A percentile compares a stretch with the other conserved stretches of the same genome.
These are phyloP conservation scores for Fusarium sulawesiense DNA, from an alignment of 2,329 filamentous ascomycete genomes.

Conservation along the genomic window DNA sequence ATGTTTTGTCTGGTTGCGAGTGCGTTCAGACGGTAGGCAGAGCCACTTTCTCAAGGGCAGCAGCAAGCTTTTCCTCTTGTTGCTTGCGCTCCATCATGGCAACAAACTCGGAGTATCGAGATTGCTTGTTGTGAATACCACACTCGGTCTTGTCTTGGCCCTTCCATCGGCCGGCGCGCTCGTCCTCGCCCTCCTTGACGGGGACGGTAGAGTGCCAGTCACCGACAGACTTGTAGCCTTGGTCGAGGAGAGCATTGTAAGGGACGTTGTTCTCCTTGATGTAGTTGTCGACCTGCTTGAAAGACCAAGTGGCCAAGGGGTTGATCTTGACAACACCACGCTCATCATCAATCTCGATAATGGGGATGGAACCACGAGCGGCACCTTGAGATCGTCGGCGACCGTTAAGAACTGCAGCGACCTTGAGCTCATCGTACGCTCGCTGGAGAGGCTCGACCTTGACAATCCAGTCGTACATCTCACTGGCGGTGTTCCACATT, in stretches of 20 bases:
- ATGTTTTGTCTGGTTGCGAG: conserved; percentile 30
- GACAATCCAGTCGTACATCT: conserved; percentile 95
- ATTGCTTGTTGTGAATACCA: conserved; percentile 98
- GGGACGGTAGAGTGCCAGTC: conserved; percentile 98
- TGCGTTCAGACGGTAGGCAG: conserved; percentile 45
- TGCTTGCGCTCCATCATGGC: conserved; percentile 77
- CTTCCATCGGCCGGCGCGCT: conserved; percentile 97
- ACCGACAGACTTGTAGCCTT: conserved; percentile 97
- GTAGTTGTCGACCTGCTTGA: conserved; percentile 89
- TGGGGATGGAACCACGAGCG: conserved; percentile 87
- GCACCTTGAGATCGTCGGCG: conserved; percentile 92
- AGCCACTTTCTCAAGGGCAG: conserved; percentile 45
- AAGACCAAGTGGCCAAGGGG: conserved; percentile 93
- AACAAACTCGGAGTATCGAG: conserved; percentile 88
- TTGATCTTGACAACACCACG: conserved; percentile 96
- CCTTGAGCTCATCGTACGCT: conserved; percentile 86
- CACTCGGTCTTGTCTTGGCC: conserved; percentile 96
- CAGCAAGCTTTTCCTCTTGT: conserved; percentile 58
- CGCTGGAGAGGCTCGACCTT: conserved; percentile 97
- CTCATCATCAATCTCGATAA: conserved; percentile 91
- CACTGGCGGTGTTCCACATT: conserved; percentile 86
- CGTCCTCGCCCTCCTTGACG: conserved; percentile 90
- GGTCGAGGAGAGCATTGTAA: conserved; percentile 91
- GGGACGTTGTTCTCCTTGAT: conserved; percentile 88
- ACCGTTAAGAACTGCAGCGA: conserved; percentile 91